Base-by-base conservation (phyloP, 306 rosid genomes). In the Gastrolobium villosum region DNA sequence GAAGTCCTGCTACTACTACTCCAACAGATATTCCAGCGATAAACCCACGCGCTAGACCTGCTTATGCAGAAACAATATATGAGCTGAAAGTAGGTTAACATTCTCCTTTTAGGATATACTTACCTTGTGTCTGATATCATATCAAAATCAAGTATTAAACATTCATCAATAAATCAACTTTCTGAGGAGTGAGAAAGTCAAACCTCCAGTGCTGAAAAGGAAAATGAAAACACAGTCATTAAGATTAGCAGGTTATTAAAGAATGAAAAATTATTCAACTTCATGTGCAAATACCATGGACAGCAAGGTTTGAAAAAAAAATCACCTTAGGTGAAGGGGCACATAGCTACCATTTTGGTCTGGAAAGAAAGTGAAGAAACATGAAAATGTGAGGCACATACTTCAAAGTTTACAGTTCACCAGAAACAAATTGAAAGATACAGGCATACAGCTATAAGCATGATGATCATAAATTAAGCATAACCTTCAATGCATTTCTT, bases 1-100 rank as follows among this genome's bases (percentile, higher is more conserved):
- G 79, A 74, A 88, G 56, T 62, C 57, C 93, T 63, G 74, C 90
- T 76, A 87, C 76, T 76, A 86, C 76, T 61, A 53, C 92, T 83
- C 88, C 97, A 36, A 83, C 70, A 48, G 68, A 35, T 90, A 88
- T 78, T 75, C 91, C 96, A 82, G 85, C 88, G 32, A 88, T 86
- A 75, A 75, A 57, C 73, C 85, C 89, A 66, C 69, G 85, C 9
- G 73, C 43, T 54, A 86, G 68, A 75, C 91, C 97, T 87, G 93
- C 79, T 87, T 46, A 55, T 55, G 77, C 61, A 78, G 55, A 86
- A 61, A 66, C 65, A 83, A 64, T 60, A 57, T 5, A 69, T 72
- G 71, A 63, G 72, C 75, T 66, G 74, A 78, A 62, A 72, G 39
- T 32, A 82, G 44, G 60, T 63, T 14, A 3, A 41, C 41, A 43